These are phyloP conservation scores for Pontederia paniculata DNA, from an alignment of 176 grass and related monocot species.

Conservation along the genomic window DNA sequence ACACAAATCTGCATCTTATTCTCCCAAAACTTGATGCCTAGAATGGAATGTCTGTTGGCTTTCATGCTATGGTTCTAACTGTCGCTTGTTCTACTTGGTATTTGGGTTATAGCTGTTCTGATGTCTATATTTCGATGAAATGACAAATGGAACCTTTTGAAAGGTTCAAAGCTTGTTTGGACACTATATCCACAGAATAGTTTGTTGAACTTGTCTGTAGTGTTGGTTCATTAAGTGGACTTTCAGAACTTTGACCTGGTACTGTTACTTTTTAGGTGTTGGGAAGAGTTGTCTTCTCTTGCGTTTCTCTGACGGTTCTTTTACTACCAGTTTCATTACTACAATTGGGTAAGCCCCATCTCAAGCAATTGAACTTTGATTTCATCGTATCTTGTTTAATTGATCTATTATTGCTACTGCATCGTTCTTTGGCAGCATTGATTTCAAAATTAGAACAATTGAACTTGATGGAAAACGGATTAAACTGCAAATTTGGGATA, in stretches of 20 bases:
- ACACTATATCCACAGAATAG: too few species aligned
- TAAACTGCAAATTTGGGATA: slow-evolving; percentile 24
- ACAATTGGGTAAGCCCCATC: slow-evolving; percentile 9
- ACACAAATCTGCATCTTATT: too few species aligned
- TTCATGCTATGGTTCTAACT: too few species aligned
- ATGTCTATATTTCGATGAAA: too few species aligned
- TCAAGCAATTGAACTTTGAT: not conserved
- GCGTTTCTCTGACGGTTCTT: slow-evolving; percentile 16
- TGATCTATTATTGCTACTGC: not conserved
- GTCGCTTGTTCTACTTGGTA: too few species aligned
- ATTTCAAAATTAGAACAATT: slow-evolving; percentile 23
- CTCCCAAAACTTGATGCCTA: too few species aligned
- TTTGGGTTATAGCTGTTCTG: too few species aligned
- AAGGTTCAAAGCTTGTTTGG: too few species aligned
- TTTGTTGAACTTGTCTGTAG: not conserved
- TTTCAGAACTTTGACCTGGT: not conserved
- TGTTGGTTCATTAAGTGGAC: not conserved
- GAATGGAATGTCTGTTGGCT: too few species aligned
- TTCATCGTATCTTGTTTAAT: not conserved
- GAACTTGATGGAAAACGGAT: slow-evolving; percentile 20
- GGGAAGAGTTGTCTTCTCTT: slow-evolving; percentile 21
- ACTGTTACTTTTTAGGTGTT: slow-evolving; percentile 7
- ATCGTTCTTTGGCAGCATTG: slow-evolving; percentile 1
- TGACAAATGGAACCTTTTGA: too few species aligned
- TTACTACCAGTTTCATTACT: slow-evolving; percentile 23